Conservation (phyloP, 169 alveolate species). For the Plasmodium knowlesi region DNA sequence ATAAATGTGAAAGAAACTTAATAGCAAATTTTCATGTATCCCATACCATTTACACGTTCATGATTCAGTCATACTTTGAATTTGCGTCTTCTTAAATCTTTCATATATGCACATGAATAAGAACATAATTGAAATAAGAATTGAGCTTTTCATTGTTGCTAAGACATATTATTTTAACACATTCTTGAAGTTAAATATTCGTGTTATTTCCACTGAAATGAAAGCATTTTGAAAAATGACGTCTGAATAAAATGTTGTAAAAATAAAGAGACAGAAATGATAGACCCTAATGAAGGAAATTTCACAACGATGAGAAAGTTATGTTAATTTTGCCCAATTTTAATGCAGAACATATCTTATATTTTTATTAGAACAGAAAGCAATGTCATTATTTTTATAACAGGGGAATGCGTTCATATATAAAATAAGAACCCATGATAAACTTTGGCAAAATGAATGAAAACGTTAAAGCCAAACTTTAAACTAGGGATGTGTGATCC, state of each 20-base stretch:
- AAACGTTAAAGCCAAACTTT: neutral
- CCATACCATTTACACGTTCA: neutral
- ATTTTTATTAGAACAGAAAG: neutral
- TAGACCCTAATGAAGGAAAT: neutral
- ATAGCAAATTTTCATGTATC: neutral
- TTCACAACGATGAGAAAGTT: neutral
- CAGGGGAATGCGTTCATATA: neutral
- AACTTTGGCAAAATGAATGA: neutral
- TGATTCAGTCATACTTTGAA: neutral
- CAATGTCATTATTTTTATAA: neutral
- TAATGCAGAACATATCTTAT: neutral
- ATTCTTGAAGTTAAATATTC: neutral
- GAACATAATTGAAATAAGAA: neutral
- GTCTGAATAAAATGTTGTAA: slow-evolving; percentile 4
- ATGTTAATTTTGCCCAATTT: neutral
- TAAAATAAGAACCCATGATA: neutral
- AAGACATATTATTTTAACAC: neutral
- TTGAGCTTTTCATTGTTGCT: neutral
- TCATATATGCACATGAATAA: neutral
- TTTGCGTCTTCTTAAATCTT: neutral
- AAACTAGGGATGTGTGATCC: neutral
- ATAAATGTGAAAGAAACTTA: neutral
- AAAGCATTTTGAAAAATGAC: neutral
- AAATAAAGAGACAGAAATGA: neutral
- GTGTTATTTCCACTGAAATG: neutral